Evolutionary conservation across 2,329 filamentous ascomycete genomes (phyloP).

Genomic region (Ophiocordyceps unilateralis): DNA sequence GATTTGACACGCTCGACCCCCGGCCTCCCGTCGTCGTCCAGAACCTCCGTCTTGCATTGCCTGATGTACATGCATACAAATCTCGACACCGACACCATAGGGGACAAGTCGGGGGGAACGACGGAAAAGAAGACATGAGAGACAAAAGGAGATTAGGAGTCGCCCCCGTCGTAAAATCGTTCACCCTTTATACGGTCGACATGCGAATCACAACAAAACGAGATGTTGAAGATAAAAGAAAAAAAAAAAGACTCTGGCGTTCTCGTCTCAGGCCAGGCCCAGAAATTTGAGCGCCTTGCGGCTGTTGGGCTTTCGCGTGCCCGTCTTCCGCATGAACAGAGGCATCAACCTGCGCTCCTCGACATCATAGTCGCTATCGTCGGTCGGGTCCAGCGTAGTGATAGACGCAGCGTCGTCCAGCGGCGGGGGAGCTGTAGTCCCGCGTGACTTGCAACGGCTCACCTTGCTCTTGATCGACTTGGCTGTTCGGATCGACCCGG

Average conservation of each 20-base stretch:
- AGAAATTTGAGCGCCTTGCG: slow-evolving; percentile 37
- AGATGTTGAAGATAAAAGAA: neutral
- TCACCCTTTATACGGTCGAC: too few relatives aligned
- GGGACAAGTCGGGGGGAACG: too few relatives aligned
- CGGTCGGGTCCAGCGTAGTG: slow-evolving; percentile 17
- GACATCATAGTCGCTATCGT: slow-evolving; percentile 25
- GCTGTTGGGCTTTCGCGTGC: slow-evolving; percentile 22
- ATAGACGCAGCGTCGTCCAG: slow-evolving; percentile 13
- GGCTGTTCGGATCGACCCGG: slow-evolving; percentile 10
- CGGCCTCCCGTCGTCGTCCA: neutral
- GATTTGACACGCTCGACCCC: neutral
- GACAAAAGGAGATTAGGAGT: too few relatives aligned
- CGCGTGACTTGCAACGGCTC: slow-evolving; percentile 12
- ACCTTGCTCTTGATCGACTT: slow-evolving; percentile 13
- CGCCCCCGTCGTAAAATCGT: too few relatives aligned
- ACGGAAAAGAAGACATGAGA: too few relatives aligned
- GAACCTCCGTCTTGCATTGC: neutral
- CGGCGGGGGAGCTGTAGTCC: slow-evolving; percentile 4
- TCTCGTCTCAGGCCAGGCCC: slow-evolving; percentile 24
- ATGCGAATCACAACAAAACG: neutral
- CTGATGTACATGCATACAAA: neutral
- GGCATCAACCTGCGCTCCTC: slow-evolving; percentile 37
- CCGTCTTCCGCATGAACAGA: slow-evolving; percentile 21
- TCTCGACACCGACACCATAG: too few relatives aligned
- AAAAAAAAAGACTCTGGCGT: neutral